Percentiles rank a stretch among this genome's conserved stretches.
phyloP scores from a whole-genome alignment of 1,284 basidiomycete genomes.

The Cryptococcus amylolentus region DNA sequence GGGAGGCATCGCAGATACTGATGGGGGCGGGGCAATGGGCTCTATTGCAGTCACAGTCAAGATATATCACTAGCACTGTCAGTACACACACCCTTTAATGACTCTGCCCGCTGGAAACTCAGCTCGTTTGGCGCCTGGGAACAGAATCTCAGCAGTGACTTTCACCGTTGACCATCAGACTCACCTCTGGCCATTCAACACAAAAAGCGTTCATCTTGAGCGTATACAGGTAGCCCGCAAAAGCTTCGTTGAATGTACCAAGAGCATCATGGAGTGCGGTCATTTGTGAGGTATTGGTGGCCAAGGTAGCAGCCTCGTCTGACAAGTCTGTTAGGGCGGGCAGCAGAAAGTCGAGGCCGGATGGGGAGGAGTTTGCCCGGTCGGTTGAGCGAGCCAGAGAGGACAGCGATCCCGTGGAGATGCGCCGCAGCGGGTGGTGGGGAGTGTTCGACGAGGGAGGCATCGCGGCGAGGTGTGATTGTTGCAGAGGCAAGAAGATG shows the following conservation, averaged over 20 bases:
- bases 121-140: slow-evolving; percentile 12
- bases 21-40: slow-evolving; percentile 1
- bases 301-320: slow-evolving; percentile 78
- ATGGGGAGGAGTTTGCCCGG: slow-evolving; percentile 61
- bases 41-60: not conserved
- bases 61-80: not conserved
- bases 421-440: slow-evolving; percentile 67
- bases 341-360: slow-evolving; percentile 80
- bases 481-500: not conserved
- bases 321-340: slow-evolving; percentile 78
- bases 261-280: slow-evolving; percentile 70
- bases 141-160: not conserved
- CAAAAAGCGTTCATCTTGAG: slow-evolving; percentile 94
- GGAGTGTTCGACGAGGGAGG: not conserved
- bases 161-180: slow-evolving; percentile 20
- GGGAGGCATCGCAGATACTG: not conserved
- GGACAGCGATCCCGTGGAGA: slow-evolving; percentile 86
- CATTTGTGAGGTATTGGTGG: slow-evolving; percentile 70
- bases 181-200: slow-evolving; percentile 82
- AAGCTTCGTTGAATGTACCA: slow-evolving; percentile 84
- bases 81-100: not conserved
- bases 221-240: slow-evolving; percentile 84
- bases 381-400: slow-evolving; percentile 69
- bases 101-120: slow-evolving; percentile 4
- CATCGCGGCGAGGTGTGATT: not conserved